Conservation (phyloP, 2,329 filamentous ascomycete species). For the Nemania abortiva region DNA sequence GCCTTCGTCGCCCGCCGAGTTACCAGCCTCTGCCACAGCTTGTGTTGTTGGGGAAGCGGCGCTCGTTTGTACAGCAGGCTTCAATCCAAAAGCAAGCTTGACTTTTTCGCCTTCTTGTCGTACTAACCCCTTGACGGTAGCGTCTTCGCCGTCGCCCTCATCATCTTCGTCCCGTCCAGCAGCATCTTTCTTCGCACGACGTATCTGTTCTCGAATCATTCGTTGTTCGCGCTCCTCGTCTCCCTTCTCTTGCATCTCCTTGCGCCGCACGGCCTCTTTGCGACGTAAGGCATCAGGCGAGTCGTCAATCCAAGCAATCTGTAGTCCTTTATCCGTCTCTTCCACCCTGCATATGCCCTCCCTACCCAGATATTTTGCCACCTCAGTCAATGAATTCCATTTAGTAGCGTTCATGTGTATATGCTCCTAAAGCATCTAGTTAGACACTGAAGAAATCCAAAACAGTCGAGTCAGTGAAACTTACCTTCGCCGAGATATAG, state of each 20-base stretch:
- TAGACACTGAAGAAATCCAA: not conserved
- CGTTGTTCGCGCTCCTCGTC: slow-evolving; percentile 91
- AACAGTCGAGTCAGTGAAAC: not conserved
- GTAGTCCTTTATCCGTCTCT: slow-evolving; percentile 86
- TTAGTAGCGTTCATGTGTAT: slow-evolving; percentile 94
- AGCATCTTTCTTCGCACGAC: slow-evolving; percentile 72
- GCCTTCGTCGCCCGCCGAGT: slow-evolving; percentile 33
- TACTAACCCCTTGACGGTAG: slow-evolving; percentile 63
- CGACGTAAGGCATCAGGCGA: slow-evolving; percentile 85
- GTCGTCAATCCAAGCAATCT: slow-evolving; percentile 92
- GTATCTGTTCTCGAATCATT: slow-evolving; percentile 86
- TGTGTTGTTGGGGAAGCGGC: slow-evolving; percentile 37
- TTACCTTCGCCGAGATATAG: slow-evolving; percentile 81
- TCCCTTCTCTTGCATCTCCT: slow-evolving; percentile 88
- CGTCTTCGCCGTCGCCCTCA: slow-evolving; percentile 51
- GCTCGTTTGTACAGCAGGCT: slow-evolving; percentile 48
- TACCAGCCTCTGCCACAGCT: slow-evolving; percentile 40
- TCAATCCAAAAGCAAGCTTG: slow-evolving; percentile 73
- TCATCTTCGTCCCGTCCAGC: slow-evolving; percentile 58
- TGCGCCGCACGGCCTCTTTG: slow-evolving; percentile 83
- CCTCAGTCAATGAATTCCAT: slow-evolving; percentile 89
- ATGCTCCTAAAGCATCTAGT: slow-evolving; percentile 65
- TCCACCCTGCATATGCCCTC: slow-evolving; percentile 92
- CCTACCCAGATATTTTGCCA: slow-evolving; percentile 85
- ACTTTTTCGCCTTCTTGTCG: slow-evolving; percentile 81